These are phyloP conservation scores for Phytophthora chlamydospora DNA, from an alignment of 352 stramenopile species.

Conservation along the genomic window DNA sequence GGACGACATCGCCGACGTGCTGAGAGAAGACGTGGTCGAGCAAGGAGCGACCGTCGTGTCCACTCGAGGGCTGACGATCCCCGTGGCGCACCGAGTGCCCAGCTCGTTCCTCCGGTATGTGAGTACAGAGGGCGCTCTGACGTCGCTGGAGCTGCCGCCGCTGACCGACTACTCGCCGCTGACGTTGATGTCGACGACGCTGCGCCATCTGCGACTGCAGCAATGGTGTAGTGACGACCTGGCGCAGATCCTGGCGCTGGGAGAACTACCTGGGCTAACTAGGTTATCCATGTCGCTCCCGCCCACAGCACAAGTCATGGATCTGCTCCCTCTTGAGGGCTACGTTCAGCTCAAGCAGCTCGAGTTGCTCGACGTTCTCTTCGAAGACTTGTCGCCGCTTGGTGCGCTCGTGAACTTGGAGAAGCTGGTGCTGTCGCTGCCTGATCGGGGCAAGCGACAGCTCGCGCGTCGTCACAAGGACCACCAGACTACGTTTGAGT, in stretches of 20 bases:
- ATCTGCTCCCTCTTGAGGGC: conserved; percentile 45
- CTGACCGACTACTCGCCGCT: conserved; percentile 44
- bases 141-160: conserved; percentile 40
- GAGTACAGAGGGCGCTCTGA: conserved; percentile 32
- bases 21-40: conserved; percentile 39
- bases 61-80: conserved; percentile 37
- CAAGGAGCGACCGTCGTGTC: conserved; percentile 22
- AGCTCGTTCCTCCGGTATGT: conserved; percentile 39
- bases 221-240: conserved; percentile 52
- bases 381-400: conserved; percentile 53
- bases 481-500: conserved; percentile 53
- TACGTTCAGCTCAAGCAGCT: conserved; percentile 51
- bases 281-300: conserved; percentile 48
- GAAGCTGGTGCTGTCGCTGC: conserved; percentile 57
- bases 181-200: conserved; percentile 27
- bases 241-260: conserved; percentile 34
- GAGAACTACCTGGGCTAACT: conserved; percentile 34
- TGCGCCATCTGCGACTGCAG: conserved; percentile 47
- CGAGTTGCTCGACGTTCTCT: conserved; percentile 58
- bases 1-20: conserved; percentile 41
- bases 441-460: conserved; percentile 50
- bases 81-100: conserved; percentile 39
- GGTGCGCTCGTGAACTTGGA: conserved; percentile 48
- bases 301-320: conserved; percentile 42
- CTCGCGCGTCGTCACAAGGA: conserved; percentile 44